Conservation (phyloP, 2,329 filamentous ascomycete genomes). For the Sporothrix brasiliensis region DNA sequence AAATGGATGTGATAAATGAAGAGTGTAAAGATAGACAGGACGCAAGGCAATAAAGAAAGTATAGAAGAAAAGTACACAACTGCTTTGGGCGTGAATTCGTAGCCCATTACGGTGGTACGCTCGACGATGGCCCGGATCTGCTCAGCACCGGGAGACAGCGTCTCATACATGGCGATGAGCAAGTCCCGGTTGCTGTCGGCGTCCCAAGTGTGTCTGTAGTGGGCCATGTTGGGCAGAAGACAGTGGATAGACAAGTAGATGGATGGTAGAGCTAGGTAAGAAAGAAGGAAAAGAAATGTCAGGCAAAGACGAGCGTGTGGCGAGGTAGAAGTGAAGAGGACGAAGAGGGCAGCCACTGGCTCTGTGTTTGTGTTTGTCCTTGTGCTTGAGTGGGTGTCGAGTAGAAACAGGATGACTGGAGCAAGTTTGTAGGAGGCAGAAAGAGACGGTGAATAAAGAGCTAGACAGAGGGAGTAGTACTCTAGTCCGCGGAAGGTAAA, state of each 20-base stretch:
- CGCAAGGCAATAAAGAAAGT: not conserved
- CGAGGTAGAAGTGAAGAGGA: not conserved
- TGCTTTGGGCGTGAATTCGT: conserved; percentile 40
- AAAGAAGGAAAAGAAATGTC: not conserved
- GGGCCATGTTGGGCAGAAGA: conserved; percentile 19
- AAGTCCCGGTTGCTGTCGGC: conserved; percentile 41
- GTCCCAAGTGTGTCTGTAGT: conserved; percentile 37
- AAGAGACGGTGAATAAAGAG: not conserved
- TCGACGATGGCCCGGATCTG: conserved; percentile 38
- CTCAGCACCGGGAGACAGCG: conserved; percentile 37
- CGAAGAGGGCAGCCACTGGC: not conserved
- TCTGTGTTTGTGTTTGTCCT: not conserved
- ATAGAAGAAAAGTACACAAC: conserved; percentile 38
- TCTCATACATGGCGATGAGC: conserved; percentile 38
- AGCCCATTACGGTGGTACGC: conserved; percentile 38
- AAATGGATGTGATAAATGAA: not conserved
- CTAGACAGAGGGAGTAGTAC: conserved; percentile 23
- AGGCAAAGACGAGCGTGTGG: not conserved
- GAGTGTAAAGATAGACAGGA: not conserved
- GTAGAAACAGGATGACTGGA: not conserved
- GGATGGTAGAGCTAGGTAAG: no score
- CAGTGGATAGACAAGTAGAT: no score
- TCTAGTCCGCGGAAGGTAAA: conserved; percentile 36
- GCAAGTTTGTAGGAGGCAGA: no score
- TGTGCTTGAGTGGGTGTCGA: not conserved